Percentiles rank a stretch among this genome's conserved stretches.
These are phyloP conservation scores for Cladosporium sp. DNA, from an alignment of 2,329 filamentous ascomycete genomes.

Conservation along the genomic window DNA sequence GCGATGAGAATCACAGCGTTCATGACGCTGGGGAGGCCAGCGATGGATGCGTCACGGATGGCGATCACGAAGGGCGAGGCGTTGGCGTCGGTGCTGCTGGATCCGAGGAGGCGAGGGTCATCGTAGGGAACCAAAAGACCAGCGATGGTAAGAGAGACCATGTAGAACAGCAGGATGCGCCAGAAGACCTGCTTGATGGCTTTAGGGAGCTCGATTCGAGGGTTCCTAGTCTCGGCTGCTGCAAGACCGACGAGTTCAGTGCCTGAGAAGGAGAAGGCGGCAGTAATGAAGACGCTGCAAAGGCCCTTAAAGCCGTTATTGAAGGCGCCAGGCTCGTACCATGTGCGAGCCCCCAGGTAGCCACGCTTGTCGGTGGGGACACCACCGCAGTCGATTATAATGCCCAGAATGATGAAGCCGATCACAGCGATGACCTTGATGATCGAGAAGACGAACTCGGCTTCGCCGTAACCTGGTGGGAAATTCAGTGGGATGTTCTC, in stretches of 20 bases:
- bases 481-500: slow-evolving; percentile 39
- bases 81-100: slow-evolving; percentile 27
- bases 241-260: slow-evolving; percentile 57
- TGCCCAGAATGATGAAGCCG: slow-evolving; percentile 64
- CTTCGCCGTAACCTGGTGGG: slow-evolving; percentile 28
- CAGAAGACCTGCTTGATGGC: slow-evolving; percentile 37
- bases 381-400: slow-evolving; percentile 58
- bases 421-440: slow-evolving; percentile 45
- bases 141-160: slow-evolving; percentile 32
- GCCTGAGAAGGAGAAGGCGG: slow-evolving; percentile 62
- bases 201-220: slow-evolving; percentile 43
- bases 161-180: slow-evolving; percentile 36
- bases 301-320: slow-evolving; percentile 63
- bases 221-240: slow-evolving; percentile 53
- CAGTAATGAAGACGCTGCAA: slow-evolving; percentile 63
- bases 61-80: slow-evolving; percentile 66
- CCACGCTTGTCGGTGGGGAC: slow-evolving; percentile 46
- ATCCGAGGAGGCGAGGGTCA: slow-evolving; percentile 28
- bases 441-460: slow-evolving; percentile 31
- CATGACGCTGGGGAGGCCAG: slow-evolving; percentile 61
- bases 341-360: slow-evolving; percentile 17
- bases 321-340: slow-evolving; percentile 54
- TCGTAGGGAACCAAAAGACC: slow-evolving; percentile 36
- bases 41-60: slow-evolving; percentile 60
- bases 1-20: slow-evolving; percentile 64